Base-by-base conservation (phyloP, 495 filamentous ascomycete genomes). In the Clavariopsis aquatica region DNA sequence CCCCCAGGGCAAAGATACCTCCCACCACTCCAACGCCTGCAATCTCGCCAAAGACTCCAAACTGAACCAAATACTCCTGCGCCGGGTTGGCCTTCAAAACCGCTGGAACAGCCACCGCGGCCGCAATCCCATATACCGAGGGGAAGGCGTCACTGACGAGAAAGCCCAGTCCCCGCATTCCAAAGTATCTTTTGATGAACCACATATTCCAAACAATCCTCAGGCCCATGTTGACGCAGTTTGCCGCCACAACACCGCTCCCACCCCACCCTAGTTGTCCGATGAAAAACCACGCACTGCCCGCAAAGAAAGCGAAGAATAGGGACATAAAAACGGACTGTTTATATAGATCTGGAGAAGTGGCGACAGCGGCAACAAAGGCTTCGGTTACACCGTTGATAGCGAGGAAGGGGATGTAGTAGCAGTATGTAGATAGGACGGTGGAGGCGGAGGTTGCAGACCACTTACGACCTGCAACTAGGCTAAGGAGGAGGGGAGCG, bases 351-450 rank as follows among this genome's bases (percentile, higher is more conserved):
- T 97, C 81, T 1, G 75, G 64, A 57, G 87, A 77, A 5, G 80
- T 87, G 0, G 94, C 93, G 22, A 93, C 88, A 23, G 89, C 89
- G 7, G 91, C 85, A 12, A 98, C 91, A 64, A 98, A 98, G 0
- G 93, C 91, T 76, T 99, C 94, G 1, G 87, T 84, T 28, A 97
- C 85, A 43, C 94, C 94, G 71, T 99, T 99, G 64, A 96, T 75
- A 0, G 92, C 95, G 0, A 99, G 79, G 6, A 98, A 83, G 17
- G 94, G 94, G 62, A 99, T 91, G 73, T 96, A 96, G 71, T 89
- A 90, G 76, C 89, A 92, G 77, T 96, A 98, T 0, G 82, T 80
- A 0, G 89, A 82, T 10, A 98, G 79, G 5, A 92, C 84, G n/a
- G 85, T 84, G 38, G 83, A 84, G 8, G 87, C 82, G 41, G 83